Evolutionary conservation across 805 yeast genomes (phyloP), one percentile per base, ranked within the genome.

Genomic region (Yarrowia sp.): DNA sequence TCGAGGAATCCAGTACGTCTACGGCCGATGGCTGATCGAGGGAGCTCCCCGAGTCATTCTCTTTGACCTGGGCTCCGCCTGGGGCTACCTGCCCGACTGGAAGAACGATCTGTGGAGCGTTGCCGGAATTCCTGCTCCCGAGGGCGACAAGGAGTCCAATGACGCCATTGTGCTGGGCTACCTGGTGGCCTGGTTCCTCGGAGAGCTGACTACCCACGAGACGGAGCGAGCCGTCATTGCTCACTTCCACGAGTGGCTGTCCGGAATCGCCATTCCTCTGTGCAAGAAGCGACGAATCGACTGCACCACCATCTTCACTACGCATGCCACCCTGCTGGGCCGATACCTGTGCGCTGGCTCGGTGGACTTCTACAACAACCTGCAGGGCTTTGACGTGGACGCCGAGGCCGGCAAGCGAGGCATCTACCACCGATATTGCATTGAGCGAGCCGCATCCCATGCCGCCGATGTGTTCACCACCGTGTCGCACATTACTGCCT

Each of bases 401-500:
- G 92, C 93, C 38, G 99, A 93, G 77, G 98, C 98, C 11, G 99
- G 99, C 18, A 92, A 91, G 77, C 83, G 98, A 70, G 99, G 99
- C 65, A 93, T 93, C 71, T 93, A 93, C 77, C 99, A 93, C 76
- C 84, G 99, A 68, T 95, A 93, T 76, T 93, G 99, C 77, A 89
- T 93, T 69, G 99, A 93, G 79, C 84, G 99, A 66, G 92, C 96
- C 8, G 97, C 98, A 14, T 92, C 97, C 15, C 98, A 93, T 75
- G 83, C 95, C 13, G 91, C 96, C 7, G 99, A 93, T 75, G 99
- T 93, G 22, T 93, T 93, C 79, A 93, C 99, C 41, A 95, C 99
- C 0, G 99, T 93, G 10, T 90, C 97, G 10, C 96, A 93, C 74
- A 95, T 93, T 71, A 93, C 99, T n/a, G 98, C 98, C 1, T 89